Percentiles rank a stretch among this genome's conserved stretches.
Conservation (phyloP, 345 rosid species). For the Draba incana region DNA sequence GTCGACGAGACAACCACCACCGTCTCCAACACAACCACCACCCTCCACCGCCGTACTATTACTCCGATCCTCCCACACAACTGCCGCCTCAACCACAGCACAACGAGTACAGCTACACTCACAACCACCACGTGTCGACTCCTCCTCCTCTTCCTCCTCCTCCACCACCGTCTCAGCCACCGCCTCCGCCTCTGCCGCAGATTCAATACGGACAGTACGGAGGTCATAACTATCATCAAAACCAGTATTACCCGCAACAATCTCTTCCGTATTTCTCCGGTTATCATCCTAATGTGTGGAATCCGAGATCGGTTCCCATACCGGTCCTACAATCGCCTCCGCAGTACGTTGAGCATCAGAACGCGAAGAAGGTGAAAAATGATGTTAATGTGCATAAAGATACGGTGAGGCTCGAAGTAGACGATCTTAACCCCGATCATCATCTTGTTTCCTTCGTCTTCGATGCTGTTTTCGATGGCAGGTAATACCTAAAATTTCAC, state of each 20-base stretch:
- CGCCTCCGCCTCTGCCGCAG: conserved; percentile 47
- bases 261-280: conserved; percentile 53
- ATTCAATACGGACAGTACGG: conserved; percentile 48
- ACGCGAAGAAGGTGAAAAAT: conserved; percentile 85
- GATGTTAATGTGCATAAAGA: conserved; percentile 90
- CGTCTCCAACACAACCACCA: conserved; percentile 39
- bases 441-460: conserved; percentile 84
- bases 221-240: conserved; percentile 54
- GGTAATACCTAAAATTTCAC: conserved; percentile 54
- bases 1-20: conserved; percentile 64
- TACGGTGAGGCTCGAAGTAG: conserved; percentile 66
- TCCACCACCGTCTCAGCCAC: conserved; percentile 36
- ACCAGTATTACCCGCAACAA: conserved; percentile 39
- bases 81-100: conserved; percentile 48
- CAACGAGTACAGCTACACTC: conserved; percentile 39
- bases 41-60: conserved; percentile 45
- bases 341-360: conserved; percentile 84
- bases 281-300: conserved; percentile 58
- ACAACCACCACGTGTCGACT: conserved; percentile 26
- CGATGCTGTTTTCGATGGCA: conserved; percentile 86
- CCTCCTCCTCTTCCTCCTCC: conserved; percentile 49
- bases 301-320: conserved; percentile 44
- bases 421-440: conserved; percentile 67
- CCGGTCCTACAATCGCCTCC: conserved; percentile 46
- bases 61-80: conserved; percentile 37